Conservation (phyloP, 2,329 filamentous ascomycete species). For the Xylariaceae sp. region DNA sequence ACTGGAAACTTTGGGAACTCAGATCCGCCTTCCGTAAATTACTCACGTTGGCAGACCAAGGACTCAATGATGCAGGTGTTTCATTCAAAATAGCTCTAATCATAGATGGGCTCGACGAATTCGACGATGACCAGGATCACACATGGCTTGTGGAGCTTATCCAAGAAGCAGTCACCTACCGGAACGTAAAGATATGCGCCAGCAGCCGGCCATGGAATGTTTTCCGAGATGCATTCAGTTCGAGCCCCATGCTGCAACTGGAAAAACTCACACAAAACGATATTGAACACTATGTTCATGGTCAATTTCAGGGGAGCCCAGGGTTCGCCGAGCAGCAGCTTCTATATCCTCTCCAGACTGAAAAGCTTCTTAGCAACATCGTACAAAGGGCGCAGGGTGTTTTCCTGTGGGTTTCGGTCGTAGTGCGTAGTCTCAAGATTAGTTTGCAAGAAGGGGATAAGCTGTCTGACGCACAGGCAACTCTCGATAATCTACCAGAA, state of each 20-base stretch:
- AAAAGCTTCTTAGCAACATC: constrained; percentile 2
- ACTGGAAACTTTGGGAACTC: constrained; percentile 21
- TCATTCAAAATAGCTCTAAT: neutral
- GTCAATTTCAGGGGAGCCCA: constrained; percentile 14
- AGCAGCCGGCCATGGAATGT: constrained; percentile 36
- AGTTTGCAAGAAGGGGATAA: constrained; percentile 4
- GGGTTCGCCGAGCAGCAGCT: constrained; percentile 3
- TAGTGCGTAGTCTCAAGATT: constrained; percentile 4
- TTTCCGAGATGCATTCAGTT: constrained; percentile 31
- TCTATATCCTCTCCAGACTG: neutral
- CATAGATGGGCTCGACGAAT: constrained; percentile 9
- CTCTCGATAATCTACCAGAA: constrained; percentile 1
- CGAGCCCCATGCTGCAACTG: constrained; percentile 26
- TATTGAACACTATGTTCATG: constrained; percentile 31
- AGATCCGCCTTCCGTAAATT: constrained; percentile 9
- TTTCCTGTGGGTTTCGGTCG: constrained; percentile 30
- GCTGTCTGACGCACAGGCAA: neutral
- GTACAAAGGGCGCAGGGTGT: constrained; percentile 7
- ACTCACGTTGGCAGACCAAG: neutral
- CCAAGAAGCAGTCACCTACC: neutral
- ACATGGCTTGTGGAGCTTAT: constrained; percentile 20
- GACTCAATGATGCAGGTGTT: neutral
- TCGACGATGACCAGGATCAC: constrained; percentile 16
- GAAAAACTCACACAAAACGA: constrained; percentile 34
- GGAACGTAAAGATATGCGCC: constrained; percentile 32